Percentiles rank a stretch among this genome's conserved stretches.
phyloP scores from a whole-genome alignment of 257 asterid species.

The Solanum chmielewskii region DNA sequence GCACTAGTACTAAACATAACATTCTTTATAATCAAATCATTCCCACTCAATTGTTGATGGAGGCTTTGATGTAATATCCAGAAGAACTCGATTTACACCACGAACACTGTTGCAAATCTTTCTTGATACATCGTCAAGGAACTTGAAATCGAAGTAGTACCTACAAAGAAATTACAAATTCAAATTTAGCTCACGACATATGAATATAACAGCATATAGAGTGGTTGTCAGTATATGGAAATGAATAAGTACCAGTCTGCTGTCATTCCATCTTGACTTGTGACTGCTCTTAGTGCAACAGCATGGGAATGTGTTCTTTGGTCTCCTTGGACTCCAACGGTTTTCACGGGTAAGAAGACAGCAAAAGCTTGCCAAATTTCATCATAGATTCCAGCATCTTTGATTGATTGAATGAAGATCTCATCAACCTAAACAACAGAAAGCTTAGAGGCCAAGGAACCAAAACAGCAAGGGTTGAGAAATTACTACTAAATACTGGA shows the following conservation, averaged over 20 bases:
- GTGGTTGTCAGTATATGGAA: not conserved
- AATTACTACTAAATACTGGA: not conserved
- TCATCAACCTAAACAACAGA: constrained; percentile 66
- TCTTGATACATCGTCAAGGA: constrained; percentile 68
- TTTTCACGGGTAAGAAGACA: constrained; percentile 76
- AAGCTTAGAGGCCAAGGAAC: not conserved
- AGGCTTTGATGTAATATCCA: constrained; percentile 95
- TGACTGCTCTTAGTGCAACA: constrained; percentile 88
- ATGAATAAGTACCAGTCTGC: constrained; percentile 68
- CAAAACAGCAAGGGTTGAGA: not conserved
- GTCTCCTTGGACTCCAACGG: constrained; percentile 99
- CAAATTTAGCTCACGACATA: not conserved
- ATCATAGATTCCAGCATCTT: constrained; percentile 87
- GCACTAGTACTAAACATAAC: not conserved
- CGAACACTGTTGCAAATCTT: constrained; percentile 90
- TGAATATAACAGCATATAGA: not conserved
- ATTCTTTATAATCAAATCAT: constrained; percentile 4
- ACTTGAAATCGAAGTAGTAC: constrained; percentile 82
- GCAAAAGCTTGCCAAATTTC: constrained; percentile 98
- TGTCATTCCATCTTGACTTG: constrained; percentile 99
- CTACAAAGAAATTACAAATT: constrained; percentile 21
- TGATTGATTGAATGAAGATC: constrained; percentile 83
- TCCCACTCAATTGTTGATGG: constrained; percentile 99
- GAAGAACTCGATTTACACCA: constrained; percentile 93
- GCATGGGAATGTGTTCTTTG: constrained; percentile 91